Percentiles rank a stretch among this genome's conserved stretches.
These are phyloP conservation scores for Carex scoparia DNA, from an alignment of 176 grass and related monocot genomes.

Conservation along the genomic window DNA sequence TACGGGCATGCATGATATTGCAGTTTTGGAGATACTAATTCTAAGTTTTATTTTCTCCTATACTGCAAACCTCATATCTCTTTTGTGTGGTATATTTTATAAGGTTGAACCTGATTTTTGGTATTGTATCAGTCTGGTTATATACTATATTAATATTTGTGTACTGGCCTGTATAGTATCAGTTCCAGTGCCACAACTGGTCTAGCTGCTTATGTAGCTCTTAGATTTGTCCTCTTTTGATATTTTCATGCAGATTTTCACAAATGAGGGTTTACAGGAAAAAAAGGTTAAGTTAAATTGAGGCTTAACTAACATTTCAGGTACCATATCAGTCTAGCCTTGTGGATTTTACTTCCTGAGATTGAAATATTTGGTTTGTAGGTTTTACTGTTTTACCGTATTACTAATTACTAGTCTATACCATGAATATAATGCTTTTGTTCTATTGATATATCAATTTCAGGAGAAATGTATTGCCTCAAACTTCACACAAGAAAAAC, in stretches of 20 bases:
- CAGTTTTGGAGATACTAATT: not conserved
- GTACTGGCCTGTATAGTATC: not conserved
- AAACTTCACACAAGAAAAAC: constrained; percentile 1
- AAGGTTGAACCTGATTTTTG: not conserved
- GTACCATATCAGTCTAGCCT: not conserved
- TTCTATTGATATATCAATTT: not conserved
- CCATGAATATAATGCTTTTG: constrained; percentile 1
- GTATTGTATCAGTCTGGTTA: not conserved
- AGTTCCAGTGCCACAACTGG: too few species aligned
- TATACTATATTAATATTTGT: not conserved
- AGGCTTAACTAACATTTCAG: not conserved
- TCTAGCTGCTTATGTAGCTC: too few species aligned
- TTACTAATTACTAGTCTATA: not conserved
- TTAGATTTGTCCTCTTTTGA: too few species aligned
- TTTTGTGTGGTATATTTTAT: not conserved
- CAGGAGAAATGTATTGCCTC: not conserved
- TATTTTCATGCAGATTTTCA: too few species aligned
- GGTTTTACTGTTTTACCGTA: not conserved
- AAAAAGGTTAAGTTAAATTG: not conserved
- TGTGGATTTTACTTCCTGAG: not conserved
- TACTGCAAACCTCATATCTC: not conserved
- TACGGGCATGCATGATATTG: not conserved
- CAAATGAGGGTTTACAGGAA: too few species aligned
- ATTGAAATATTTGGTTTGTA: not conserved
- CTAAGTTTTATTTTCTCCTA: not conserved